Evolutionary conservation across 306 rosid species (phyloP).

Genomic region (Abrus precatorius): DNA sequence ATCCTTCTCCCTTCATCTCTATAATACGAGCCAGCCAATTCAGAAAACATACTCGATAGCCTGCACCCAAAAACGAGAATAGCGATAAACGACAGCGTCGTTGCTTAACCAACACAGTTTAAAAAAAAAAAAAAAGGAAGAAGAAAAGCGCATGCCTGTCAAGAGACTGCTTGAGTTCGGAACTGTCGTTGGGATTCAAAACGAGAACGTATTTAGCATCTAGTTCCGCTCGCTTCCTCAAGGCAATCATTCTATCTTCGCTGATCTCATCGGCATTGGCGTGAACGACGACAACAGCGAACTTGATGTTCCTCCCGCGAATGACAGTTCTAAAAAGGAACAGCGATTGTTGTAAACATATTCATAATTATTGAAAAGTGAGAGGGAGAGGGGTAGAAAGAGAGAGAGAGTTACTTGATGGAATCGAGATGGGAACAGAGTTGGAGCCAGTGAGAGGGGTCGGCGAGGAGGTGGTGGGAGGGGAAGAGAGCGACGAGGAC

Average conservation of each 20-base stretch:
- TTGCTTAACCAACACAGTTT: neutral
- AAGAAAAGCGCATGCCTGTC: slow-evolving; percentile 57
- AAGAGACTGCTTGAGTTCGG: slow-evolving; percentile 67
- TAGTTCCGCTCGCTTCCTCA: slow-evolving; percentile 90
- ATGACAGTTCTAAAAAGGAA: slow-evolving; percentile 55
- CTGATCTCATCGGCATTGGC: slow-evolving; percentile 72
- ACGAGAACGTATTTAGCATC: slow-evolving; percentile 74
- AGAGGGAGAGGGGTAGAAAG: neutral
- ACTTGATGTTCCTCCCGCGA: slow-evolving; percentile 75
- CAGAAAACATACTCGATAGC: slow-evolving; percentile 72
- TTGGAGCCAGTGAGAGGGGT: slow-evolving; percentile 88
- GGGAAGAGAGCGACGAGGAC: slow-evolving; percentile 75
- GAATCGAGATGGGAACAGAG: slow-evolving; percentile 92
- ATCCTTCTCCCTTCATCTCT: slow-evolving; percentile 89
- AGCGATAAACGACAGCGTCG: neutral
- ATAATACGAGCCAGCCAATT: slow-evolving; percentile 71
- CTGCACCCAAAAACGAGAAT: slow-evolving; percentile 50
- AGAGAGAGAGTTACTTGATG: slow-evolving; percentile 59
- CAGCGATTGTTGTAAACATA: too few species aligned
- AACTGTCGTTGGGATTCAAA: slow-evolving; percentile 67
- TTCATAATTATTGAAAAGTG: neutral
- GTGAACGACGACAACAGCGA: slow-evolving; percentile 70
- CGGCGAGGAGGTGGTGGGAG: slow-evolving; percentile 71
- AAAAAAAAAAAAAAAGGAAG: neutral
- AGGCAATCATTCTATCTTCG: slow-evolving; percentile 89